Conservation (phyloP, 305 asterid species). For the Stenogyne calaminthoides region DNA sequence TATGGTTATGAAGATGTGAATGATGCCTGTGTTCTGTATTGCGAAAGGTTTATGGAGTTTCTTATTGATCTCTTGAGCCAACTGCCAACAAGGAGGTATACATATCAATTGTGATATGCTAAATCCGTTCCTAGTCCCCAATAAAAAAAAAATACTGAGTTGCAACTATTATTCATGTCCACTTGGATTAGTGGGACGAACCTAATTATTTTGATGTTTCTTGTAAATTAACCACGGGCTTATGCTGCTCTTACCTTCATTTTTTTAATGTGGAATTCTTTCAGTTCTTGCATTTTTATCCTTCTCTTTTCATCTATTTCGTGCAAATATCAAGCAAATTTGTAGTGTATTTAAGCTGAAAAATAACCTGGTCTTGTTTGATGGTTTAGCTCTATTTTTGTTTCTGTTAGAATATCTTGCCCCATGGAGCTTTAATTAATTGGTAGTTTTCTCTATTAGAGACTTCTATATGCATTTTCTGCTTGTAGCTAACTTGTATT, state of each 20-base stretch:
- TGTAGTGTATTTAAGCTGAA: neutral
- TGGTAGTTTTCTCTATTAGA: constrained; percentile 9
- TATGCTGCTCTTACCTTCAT: constrained; percentile 22
- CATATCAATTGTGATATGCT: constrained; percentile 10
- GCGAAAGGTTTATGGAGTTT: constrained; percentile 97
- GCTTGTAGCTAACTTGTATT: neutral
- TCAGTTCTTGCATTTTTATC: constrained; percentile 6
- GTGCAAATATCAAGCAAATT: constrained; percentile 10
- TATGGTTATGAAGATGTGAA: constrained; percentile 49
- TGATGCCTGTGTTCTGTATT: constrained; percentile 80
- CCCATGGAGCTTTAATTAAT: constrained; percentile 8
- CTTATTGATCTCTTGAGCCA: constrained; percentile 99
- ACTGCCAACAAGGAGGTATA: constrained; percentile 93
- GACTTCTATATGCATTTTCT: constrained; percentile 10
- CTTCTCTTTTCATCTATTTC: constrained; percentile 7
- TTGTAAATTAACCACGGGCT: constrained; percentile 9
- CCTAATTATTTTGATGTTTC: constrained; percentile 9
- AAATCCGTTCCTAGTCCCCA: constrained; percentile 10
- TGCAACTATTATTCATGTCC: neutral
- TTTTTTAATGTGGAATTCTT: neutral
- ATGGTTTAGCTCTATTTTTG: neutral
- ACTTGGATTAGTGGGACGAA: constrained; percentile 20
- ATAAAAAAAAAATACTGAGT: constrained; percentile 16
- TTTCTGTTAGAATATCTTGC: neutral
- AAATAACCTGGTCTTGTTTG: neutral